Evolutionary conservation across 768 basidiomycete species (phyloP).

Genomic region (Suillus subaureus): DNA sequence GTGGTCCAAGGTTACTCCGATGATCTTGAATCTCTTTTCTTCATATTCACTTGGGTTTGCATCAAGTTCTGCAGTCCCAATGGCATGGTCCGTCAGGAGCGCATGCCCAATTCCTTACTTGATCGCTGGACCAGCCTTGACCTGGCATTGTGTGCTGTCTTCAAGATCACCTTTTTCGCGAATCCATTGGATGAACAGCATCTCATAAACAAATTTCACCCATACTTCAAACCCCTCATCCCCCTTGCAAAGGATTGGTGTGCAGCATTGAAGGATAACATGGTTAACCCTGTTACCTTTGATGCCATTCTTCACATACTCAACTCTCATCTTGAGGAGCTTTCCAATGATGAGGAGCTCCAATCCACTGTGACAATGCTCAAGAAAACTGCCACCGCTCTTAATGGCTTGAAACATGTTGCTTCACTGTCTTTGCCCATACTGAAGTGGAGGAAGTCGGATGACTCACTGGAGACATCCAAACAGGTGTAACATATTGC

Average conservation of each 20-base stretch:
- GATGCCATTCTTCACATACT: not conserved
- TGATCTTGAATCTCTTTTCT: not conserved
- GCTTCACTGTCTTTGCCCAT: no score
- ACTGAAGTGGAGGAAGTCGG: no score
- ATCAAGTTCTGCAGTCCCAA: not conserved
- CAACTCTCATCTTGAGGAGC: not conserved
- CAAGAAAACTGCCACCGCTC: not conserved
- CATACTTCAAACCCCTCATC: not conserved
- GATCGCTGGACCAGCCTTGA: not conserved
- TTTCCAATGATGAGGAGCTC: not conserved
- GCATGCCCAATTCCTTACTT: not conserved
- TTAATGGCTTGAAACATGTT: no score
- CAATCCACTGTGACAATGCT: not conserved
- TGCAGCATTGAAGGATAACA: not conserved
- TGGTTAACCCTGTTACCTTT: not conserved
- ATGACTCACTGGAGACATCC: no score
- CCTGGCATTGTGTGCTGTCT: not conserved
- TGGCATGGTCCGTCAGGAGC: not conserved
- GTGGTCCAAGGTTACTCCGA: not conserved
- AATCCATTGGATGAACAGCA: not conserved
- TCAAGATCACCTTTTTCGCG: not conserved
- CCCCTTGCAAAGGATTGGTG: not conserved
- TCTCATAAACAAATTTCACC: not conserved
- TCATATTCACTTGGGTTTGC: not conserved
- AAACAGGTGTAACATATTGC: no score